Conservation (phyloP, 352 stramenopile genomes). For the Globisporangium paroecandrum region DNA sequence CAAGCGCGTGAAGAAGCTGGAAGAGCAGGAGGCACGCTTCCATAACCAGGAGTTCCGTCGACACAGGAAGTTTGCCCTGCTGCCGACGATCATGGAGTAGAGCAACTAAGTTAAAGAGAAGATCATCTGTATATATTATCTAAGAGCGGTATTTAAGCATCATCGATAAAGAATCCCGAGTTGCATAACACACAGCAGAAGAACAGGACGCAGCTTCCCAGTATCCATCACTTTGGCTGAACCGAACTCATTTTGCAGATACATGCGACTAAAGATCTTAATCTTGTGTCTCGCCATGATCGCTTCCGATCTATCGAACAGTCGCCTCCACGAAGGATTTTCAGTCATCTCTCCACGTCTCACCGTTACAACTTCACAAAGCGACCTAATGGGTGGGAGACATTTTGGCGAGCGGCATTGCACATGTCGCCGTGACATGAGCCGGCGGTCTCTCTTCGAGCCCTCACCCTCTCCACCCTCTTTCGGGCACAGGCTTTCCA, state of each 20-base stretch:
- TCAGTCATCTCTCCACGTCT: background rate
- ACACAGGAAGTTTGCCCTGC: conserved; percentile 36
- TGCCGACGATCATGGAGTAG: conserved; percentile 52
- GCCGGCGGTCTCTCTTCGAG: background rate
- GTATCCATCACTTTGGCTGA: background rate
- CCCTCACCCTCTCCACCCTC: background rate
- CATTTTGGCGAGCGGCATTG: background rate
- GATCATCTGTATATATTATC: conserved; percentile 7
- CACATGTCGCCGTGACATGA: background rate
- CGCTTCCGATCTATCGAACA: background rate
- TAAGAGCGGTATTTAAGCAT: conserved; percentile 14
- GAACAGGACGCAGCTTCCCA: background rate
- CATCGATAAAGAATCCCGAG: background rate
- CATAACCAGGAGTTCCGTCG: conserved; percentile 28
- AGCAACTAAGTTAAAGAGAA: conserved; percentile 6
- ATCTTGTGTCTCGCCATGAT: background rate
- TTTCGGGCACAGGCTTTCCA: background rate
- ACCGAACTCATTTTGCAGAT: background rate
- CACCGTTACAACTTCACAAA: conserved; percentile 1
- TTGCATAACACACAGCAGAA: background rate
- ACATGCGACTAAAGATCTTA: background rate
- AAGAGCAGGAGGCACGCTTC: conserved; percentile 76
- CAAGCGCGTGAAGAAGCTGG: conserved; percentile 81
- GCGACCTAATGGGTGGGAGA: background rate
- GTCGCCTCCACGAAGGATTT: background rate